These are phyloP conservation scores for Epicoccum nigrum DNA, from an alignment of 2,329 filamentous ascomycete species.

Conservation along the genomic window DNA sequence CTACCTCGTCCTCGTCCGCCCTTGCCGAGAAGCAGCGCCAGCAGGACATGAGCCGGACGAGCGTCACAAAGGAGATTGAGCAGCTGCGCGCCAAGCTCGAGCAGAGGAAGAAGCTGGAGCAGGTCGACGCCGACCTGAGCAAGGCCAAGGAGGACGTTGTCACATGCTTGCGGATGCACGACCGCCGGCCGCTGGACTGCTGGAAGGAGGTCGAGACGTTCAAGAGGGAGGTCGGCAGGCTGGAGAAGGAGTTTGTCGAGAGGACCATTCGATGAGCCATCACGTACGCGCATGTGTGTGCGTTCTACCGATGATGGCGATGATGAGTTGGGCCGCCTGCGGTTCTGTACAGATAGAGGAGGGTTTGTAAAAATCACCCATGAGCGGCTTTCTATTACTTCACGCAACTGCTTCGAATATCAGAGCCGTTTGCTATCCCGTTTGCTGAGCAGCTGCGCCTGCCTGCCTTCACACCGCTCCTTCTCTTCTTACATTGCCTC, in stretches of 20 bases:
- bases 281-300: background rate
- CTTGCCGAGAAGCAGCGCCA: constrained; percentile 51
- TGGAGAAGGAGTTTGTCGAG: constrained; percentile 89
- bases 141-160: constrained; percentile 77
- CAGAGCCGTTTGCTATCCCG: background rate
- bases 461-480: background rate
- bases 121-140: constrained; percentile 74
- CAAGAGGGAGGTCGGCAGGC: constrained; percentile 82
- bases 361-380: constrained; percentile 12
- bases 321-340: background rate
- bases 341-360: constrained; percentile 12
- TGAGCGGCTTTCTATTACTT: constrained; percentile 7
- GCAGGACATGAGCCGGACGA: constrained; percentile 57
- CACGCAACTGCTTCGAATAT: background rate
- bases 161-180: constrained; percentile 80
- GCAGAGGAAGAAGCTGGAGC: constrained; percentile 62
- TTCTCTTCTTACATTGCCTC: background rate
- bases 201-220: constrained; percentile 92
- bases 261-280: constrained; percentile 65
- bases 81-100: constrained; percentile 58
- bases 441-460: background rate
- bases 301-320: background rate
- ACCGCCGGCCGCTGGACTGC: constrained; percentile 89
- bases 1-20: constrained; percentile 43
- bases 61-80: constrained; percentile 64